These are phyloP conservation scores for Fusarium pseudonygamai DNA, from an alignment of 2,329 filamentous ascomycete genomes.

Conservation along the genomic window DNA sequence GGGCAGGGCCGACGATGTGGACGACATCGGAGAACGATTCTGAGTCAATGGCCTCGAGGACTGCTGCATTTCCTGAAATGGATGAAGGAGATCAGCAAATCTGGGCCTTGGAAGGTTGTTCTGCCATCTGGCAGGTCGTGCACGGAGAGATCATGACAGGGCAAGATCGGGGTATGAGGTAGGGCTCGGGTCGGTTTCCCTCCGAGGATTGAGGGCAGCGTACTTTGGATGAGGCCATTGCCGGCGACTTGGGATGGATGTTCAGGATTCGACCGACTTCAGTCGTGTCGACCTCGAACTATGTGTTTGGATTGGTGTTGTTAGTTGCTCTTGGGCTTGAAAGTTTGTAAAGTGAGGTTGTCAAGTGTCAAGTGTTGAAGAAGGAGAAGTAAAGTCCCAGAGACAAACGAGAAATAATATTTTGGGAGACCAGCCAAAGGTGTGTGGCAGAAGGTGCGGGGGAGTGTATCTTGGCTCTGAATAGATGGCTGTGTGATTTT, in stretches of 20 bases:
- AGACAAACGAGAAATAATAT: conserved; percentile 52
- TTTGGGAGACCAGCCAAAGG: conserved; percentile 48
- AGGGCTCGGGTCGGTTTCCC: conserved; percentile 36
- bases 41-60: conserved; percentile 74
- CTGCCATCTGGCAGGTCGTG: conserved; percentile 45
- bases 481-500: conserved; percentile 48
- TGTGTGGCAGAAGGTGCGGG: conserved; percentile 42
- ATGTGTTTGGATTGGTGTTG: conserved; percentile 35
- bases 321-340: conserved; percentile 29
- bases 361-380: conserved; percentile 37
- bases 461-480: conserved; percentile 42
- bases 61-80: conserved; percentile 69
- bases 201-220: conserved; percentile 40
- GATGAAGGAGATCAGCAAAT: conserved; percentile 48
- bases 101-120: conserved; percentile 45
- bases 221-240: conserved; percentile 73
- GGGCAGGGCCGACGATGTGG: conserved; percentile 67
- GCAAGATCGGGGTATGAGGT: conserved; percentile 17
- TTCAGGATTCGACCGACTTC: conserved; percentile 48
- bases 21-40: conserved; percentile 68
- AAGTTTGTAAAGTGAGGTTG: conserved; percentile 24
- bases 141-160: conserved; percentile 37
- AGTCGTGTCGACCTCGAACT: conserved; percentile 46
- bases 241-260: conserved; percentile 49
- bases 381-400: conserved; percentile 40